phyloP scores from a whole-genome alignment of 2,329 filamentous ascomycete species.

The Aaosphaeria pasadenensis region DNA sequence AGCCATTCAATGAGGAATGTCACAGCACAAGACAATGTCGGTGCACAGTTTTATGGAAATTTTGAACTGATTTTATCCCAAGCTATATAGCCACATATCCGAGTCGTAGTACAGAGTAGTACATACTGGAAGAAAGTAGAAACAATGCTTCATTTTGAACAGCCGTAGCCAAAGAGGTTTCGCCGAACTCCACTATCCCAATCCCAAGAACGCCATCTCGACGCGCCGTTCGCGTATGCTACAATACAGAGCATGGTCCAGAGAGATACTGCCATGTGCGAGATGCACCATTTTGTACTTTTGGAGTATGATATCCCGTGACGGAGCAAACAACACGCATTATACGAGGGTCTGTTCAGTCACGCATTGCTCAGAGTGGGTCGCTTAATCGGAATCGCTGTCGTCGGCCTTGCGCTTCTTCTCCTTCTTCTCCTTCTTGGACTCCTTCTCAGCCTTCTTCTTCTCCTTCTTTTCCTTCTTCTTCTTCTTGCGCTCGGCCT shows the following conservation, averaged over 20 bases:
- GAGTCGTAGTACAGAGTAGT: no score
- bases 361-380: background rate
- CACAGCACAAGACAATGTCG: no score
- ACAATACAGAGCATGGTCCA: slow-evolving; percentile 24
- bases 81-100: no score
- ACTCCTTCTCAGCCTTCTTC: slow-evolving; percentile 59
- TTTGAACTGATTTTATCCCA: no score
- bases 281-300: background rate
- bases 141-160: no score
- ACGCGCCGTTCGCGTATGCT: slow-evolving; percentile 35
- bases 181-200: slow-evolving; percentile 34
- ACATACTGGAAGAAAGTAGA: no score
- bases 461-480: slow-evolving; percentile 82
- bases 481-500: slow-evolving; percentile 55
- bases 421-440: slow-evolving; percentile 29
- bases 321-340: no score
- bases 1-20: no score
- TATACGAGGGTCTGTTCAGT: background rate
- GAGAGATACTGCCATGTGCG: background rate
- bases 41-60: no score
- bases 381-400: slow-evolving; percentile 29
- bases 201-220: slow-evolving; percentile 24
- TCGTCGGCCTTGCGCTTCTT: slow-evolving; percentile 32
- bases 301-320: background rate
- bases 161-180: background rate